Evolutionary conservation across 495 filamentous ascomycete genomes (phyloP).

Genomic region (Bathelium albidoporum): DNA sequence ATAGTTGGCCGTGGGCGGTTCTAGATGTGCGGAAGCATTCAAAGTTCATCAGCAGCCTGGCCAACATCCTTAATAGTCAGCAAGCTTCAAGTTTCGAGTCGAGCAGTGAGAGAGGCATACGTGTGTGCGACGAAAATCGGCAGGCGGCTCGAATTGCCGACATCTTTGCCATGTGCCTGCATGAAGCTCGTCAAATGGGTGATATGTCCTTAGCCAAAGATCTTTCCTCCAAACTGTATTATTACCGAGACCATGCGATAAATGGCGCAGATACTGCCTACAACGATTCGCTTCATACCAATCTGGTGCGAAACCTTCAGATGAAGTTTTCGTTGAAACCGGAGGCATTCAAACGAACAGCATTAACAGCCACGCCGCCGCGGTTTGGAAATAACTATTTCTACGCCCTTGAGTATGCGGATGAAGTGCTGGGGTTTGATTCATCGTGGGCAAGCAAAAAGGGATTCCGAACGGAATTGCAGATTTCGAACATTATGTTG

Average conservation of each 20-base stretch:
- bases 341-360: constrained; percentile 62
- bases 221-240: constrained; percentile 62
- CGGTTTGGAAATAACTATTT: constrained; percentile 64
- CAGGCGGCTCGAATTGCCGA: constrained; percentile 76
- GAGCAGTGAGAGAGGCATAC: constrained; percentile 36
- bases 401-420: constrained; percentile 66
- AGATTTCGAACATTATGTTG: constrained; percentile 77
- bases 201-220: constrained; percentile 54
- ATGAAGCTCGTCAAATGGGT: constrained; percentile 65
- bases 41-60: constrained; percentile 57
- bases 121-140: constrained; percentile 48
- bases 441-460: constrained; percentile 57
- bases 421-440: constrained; percentile 65
- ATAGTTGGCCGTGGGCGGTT: constrained; percentile 88
- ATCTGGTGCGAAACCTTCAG: constrained; percentile 76
- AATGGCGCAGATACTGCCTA: constrained; percentile 52
- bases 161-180: constrained; percentile 83
- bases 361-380: constrained; percentile 40
- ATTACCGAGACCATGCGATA: constrained; percentile 65
- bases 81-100: constrained; percentile 30
- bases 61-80: constrained; percentile 38
- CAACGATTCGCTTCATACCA: constrained; percentile 74
- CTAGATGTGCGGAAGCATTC: constrained; percentile 62
- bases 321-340: constrained; percentile 54
- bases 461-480: constrained; percentile 72